Percentiles rank a stretch among this genome's conserved stretches.
Conservation (phyloP, 2,329 filamentous ascomycete species). For the Cladosporium austrohemisphaericum region DNA sequence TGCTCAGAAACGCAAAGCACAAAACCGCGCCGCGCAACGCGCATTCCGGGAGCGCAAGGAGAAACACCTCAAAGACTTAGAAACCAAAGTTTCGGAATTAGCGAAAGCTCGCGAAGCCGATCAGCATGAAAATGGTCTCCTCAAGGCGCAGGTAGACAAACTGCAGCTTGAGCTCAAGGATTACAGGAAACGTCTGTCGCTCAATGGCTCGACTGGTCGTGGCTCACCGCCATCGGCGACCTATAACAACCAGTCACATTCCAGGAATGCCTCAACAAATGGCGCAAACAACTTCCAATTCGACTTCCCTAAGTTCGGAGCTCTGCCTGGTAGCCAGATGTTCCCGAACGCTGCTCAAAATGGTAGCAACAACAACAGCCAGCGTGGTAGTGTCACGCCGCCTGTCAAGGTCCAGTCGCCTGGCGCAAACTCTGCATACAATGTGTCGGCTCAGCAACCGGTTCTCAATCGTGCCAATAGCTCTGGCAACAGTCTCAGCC, state of each 20-base stretch:
- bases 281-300: conserved; percentile 69
- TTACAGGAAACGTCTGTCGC: conserved; percentile 80
- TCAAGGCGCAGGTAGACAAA: conserved; percentile 84
- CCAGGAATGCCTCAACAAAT: conserved; percentile 41
- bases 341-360: conserved; percentile 33
- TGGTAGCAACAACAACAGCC: conserved; percentile 34
- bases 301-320: conserved; percentile 91
- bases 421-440: conserved; percentile 5
- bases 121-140: conserved; percentile 77
- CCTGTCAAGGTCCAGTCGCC: conserved; percentile 25
- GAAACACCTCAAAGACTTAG: conserved; percentile 80
- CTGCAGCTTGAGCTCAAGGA: conserved; percentile 80
- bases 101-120: conserved; percentile 80
- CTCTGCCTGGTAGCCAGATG: conserved; percentile 56
- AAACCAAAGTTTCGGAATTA: conserved; percentile 62
- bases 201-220: conserved; percentile 49
- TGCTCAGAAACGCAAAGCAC: conserved; percentile 83
- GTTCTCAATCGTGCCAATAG: conserved; percentile 25
- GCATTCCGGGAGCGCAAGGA: conserved; percentile 95
- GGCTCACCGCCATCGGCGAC: conserved; percentile 49
- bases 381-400: conserved; percentile 25
- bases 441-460: conserved; percentile 24
- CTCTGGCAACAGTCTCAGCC: conserved; percentile 36
- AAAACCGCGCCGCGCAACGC: conserved; percentile 87
- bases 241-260: conserved; percentile 4